These are phyloP conservation scores for Lactarius vividus DNA, from an alignment of 768 basidiomycete genomes.

Conservation along the genomic window DNA sequence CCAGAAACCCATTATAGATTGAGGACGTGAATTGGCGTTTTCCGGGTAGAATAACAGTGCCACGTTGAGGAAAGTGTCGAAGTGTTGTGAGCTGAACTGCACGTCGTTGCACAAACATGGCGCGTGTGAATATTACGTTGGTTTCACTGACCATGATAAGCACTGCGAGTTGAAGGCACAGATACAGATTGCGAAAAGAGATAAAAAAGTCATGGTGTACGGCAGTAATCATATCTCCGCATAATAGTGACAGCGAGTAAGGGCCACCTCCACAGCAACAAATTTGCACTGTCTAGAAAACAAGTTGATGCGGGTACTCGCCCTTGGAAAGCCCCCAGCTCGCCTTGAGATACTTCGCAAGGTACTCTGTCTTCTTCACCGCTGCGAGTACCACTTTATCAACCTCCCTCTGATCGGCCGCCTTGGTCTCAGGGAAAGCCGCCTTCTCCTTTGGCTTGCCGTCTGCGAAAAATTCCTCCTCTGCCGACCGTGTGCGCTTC, in stretches of 20 bases:
- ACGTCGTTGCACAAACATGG: slow-evolving; percentile 18
- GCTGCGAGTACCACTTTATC: slow-evolving; percentile 78
- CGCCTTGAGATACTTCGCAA: slow-evolving; percentile 90
- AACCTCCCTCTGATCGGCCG: slow-evolving; percentile 85
- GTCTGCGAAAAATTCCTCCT: slow-evolving; percentile 95
- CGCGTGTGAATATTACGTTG: slow-evolving; percentile 9
- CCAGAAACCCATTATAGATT: slow-evolving; percentile 66
- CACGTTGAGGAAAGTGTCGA: slow-evolving; percentile 3
- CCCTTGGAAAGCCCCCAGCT: slow-evolving; percentile 95
- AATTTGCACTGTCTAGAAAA: slow-evolving; percentile 54
- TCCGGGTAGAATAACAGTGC: background rate
- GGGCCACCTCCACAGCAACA: slow-evolving; percentile 26
- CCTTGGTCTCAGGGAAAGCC: slow-evolving; percentile 80
- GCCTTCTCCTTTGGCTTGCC: slow-evolving; percentile 91
- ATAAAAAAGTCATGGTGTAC: slow-evolving; percentile 24
- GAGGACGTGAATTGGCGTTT: slow-evolving; percentile 22
- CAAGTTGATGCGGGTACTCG: slow-evolving; percentile 93
- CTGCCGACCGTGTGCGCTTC: slow-evolving; percentile 75
- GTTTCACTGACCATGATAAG: background rate
- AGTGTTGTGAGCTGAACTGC: background rate
- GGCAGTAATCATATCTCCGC: slow-evolving; percentile 28
- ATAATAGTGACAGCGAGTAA: slow-evolving; percentile 22
- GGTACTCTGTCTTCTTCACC: slow-evolving; percentile 86
- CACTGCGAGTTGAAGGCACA: slow-evolving; percentile 7
- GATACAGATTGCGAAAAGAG: slow-evolving; percentile 25